These are phyloP conservation scores for Pichia sp. DNA, from an alignment of 1,139 yeast genomes.

Conservation along the genomic window DNA sequence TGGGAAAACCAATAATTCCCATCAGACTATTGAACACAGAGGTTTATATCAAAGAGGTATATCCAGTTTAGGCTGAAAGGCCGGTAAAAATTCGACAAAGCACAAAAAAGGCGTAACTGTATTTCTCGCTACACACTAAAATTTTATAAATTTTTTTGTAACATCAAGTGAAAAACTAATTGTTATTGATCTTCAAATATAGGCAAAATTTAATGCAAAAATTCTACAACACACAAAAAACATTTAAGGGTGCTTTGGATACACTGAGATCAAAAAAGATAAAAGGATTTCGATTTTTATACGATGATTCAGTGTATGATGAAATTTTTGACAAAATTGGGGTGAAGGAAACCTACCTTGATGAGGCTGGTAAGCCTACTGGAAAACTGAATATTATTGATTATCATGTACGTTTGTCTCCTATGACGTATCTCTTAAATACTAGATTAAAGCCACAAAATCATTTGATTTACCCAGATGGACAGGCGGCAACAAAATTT, in stretches of 20 bases:
- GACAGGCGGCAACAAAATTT: conserved; percentile 41
- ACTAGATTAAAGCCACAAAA: conserved; percentile 49
- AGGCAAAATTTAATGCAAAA: conserved; percentile 15
- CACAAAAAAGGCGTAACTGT: too few relatives aligned
- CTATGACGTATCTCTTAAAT: conserved; percentile 48
- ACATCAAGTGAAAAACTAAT: too few relatives aligned
- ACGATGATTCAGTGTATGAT: conserved; percentile 8
- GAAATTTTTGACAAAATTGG: conserved; percentile 37
- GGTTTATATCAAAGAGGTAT: too few relatives aligned
- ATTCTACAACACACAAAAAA: conserved; percentile 10
- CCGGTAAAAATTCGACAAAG: too few relatives aligned
- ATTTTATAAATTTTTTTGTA: too few relatives aligned
- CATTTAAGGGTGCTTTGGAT: conserved; percentile 7
- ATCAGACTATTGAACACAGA: too few relatives aligned
- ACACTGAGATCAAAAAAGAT: conserved; percentile 7
- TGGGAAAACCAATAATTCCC: too few relatives aligned
- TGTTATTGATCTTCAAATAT: not conserved
- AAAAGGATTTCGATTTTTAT: conserved; percentile 13
- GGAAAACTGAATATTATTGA: conserved; percentile 52
- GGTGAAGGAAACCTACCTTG: conserved; percentile 36
- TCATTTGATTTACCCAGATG: conserved; percentile 43
- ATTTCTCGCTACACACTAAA: too few relatives aligned
- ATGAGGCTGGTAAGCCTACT: conserved; percentile 14
- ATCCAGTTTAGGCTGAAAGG: too few relatives aligned
- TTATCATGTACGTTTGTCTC: conserved; percentile 51